A percentile compares a stretch with the other conserved stretches of the same genome.
phyloP scores from a whole-genome alignment of 148 eudicot genomes.

The Fagopyrum homotropicum region DNA sequence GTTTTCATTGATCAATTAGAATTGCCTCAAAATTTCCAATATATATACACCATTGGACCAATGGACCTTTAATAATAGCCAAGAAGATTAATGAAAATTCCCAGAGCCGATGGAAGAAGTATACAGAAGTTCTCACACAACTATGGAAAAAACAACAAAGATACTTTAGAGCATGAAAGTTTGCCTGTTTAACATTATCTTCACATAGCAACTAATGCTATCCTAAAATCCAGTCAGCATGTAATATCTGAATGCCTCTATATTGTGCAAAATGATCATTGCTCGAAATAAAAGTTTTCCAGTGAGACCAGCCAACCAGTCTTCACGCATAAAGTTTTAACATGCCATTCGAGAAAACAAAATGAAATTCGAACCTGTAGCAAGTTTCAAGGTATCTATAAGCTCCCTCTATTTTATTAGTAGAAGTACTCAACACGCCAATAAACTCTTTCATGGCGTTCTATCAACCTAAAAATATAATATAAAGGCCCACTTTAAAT shows the following conservation, averaged over 20 bases:
- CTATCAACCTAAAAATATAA: background rate
- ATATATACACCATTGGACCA: too few relatives aligned
- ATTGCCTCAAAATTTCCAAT: too few relatives aligned
- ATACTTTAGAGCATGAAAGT: background rate
- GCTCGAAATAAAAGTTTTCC: background rate
- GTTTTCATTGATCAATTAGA: too few relatives aligned
- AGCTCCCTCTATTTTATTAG: background rate
- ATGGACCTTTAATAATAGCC: too few relatives aligned
- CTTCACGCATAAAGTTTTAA: background rate
- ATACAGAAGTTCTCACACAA: background rate
- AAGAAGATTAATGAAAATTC: background rate
- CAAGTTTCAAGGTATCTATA: background rate
- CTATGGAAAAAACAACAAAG: background rate
- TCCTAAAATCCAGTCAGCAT: background rate
- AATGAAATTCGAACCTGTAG: background rate
- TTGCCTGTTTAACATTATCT: background rate
- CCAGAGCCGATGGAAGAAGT: background rate
- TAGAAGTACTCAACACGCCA: background rate
- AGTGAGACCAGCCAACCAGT: background rate
- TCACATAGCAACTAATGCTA: background rate
- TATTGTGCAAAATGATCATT: background rate
- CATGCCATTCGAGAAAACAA: background rate
- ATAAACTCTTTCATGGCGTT: background rate
- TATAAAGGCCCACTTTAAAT: background rate
- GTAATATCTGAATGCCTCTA: background rate